Percentiles rank a stretch among this genome's conserved stretches.
Evolutionary conservation across 2,329 filamentous ascomycete genomes (phyloP).

Genomic region (Microcyclospora tardicrescens): DNA sequence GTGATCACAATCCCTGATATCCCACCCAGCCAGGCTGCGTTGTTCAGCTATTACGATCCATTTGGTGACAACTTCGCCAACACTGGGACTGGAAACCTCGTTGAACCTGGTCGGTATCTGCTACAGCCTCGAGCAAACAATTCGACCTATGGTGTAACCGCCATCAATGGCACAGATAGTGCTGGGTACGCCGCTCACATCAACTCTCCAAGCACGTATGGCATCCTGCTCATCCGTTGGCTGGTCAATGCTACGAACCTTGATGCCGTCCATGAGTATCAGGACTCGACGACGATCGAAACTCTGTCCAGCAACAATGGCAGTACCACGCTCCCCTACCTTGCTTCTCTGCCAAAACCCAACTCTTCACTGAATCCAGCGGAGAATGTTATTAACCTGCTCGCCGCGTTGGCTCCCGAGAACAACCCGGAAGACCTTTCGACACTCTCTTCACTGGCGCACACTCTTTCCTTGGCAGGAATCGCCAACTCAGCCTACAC

Average conservation of each 20-base stretch:
- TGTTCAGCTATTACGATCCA: slow-evolving; percentile 9
- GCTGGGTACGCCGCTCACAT: slow-evolving; percentile 1
- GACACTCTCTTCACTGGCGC: background rate
- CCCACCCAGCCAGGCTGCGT: slow-evolving; percentile 4
- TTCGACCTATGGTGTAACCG: no score
- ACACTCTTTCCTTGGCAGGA: slow-evolving; percentile 1
- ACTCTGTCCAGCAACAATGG: background rate
- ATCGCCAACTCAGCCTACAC: slow-evolving; percentile 3
- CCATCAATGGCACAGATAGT: background rate
- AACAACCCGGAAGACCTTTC: slow-evolving; percentile 1
- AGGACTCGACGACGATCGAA: slow-evolving; percentile 1
- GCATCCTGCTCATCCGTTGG: slow-evolving; percentile 8
- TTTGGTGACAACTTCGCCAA: slow-evolving; percentile 10
- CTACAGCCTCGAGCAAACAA: background rate
- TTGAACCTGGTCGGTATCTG: slow-evolving; percentile 3
- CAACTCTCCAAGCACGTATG: slow-evolving; percentile 7
- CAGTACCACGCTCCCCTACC: background rate
- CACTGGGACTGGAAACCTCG: slow-evolving; percentile 4
- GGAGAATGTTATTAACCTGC: slow-evolving; percentile 5
- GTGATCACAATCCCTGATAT: slow-evolving; percentile 8
- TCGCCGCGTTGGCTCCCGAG: slow-evolving; percentile 1
- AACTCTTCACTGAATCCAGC: slow-evolving; percentile 1
- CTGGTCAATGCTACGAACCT: slow-evolving; percentile 7
- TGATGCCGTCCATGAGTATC: slow-evolving; percentile 4
- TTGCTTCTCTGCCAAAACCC: background rate